phyloP scores from a whole-genome alignment of 2,329 filamentous ascomycete species.

The Fusarium citri region DNA sequence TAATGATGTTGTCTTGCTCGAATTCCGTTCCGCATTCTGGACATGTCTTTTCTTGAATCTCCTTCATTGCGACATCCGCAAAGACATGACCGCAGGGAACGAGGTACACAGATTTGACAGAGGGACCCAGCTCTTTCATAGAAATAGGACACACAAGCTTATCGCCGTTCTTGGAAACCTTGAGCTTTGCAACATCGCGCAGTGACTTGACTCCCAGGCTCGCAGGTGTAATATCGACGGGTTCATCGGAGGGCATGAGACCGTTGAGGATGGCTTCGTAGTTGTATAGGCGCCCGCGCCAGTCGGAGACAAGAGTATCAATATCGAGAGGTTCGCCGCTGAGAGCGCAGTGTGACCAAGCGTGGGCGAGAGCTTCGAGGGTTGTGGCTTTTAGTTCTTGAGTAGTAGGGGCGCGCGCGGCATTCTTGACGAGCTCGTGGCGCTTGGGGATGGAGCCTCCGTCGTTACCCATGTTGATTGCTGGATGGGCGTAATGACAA shows the following conservation, averaged over 20 bases:
- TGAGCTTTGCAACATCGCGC: conserved; percentile 87
- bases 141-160: conserved; percentile 88
- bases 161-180: conserved; percentile 68
- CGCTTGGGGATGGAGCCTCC: conserved; percentile 96
- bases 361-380: conserved; percentile 85
- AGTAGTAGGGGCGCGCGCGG: conserved; percentile 82
- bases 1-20: conserved; percentile 79
- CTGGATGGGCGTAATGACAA: neutral
- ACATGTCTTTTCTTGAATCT: conserved; percentile 73
- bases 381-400: conserved; percentile 90
- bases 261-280: conserved; percentile 86
- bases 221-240: conserved; percentile 59
- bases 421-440: conserved; percentile 94
- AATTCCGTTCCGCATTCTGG: conserved; percentile 83
- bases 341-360: conserved; percentile 90
- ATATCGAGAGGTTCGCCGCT: conserved; percentile 78
- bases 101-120: conserved; percentile 84
- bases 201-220: conserved; percentile 78
- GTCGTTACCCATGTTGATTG: conserved; percentile 88
- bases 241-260: conserved; percentile 69
- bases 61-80: conserved; percentile 84
- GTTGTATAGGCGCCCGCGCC: conserved; percentile 87
- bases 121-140: conserved; percentile 83
- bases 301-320: conserved; percentile 85
- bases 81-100: conserved; percentile 97